Evolutionary conservation across 768 basidiomycete species (phyloP).

Genomic region (Naematelia encephala): DNA sequence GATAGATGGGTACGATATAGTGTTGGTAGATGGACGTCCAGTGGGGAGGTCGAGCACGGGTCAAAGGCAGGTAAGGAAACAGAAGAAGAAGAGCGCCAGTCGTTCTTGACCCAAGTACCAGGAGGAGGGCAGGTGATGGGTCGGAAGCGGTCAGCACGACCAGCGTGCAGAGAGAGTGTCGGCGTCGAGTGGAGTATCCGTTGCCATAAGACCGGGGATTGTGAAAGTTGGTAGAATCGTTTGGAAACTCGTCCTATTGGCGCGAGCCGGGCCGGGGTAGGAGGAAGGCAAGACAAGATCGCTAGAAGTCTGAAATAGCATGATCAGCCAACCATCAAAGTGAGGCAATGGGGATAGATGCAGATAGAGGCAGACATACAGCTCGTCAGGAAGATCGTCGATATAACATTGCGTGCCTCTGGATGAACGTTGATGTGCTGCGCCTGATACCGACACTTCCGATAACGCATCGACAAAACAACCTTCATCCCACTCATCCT

Average conservation of each 20-base stretch:
- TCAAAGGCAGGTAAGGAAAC: not conserved
- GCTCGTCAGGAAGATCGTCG: constrained; percentile 33
- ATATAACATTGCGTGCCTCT: not conserved
- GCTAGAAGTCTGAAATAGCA: constrained; percentile 17
- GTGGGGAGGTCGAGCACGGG: not conserved
- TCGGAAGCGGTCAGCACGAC: not conserved
- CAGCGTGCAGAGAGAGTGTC: constrained; percentile 8
- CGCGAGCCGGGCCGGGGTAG: constrained; percentile 14
- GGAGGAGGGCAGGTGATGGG: constrained; percentile 12
- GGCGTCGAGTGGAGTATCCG: constrained; percentile 11
- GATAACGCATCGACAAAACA: not conserved
- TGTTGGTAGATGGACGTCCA: constrained; percentile 31
- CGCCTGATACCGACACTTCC: not conserved
- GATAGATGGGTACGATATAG: constrained; percentile 22
- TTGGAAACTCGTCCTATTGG: constrained; percentile 19
- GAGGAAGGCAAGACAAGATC: constrained; percentile 29
- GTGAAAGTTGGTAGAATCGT: constrained; percentile 20
- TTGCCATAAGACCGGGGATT: constrained; percentile 27
- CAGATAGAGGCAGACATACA: constrained; percentile 23
- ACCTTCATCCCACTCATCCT: not conserved
- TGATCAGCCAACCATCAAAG: not conserved
- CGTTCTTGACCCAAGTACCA: constrained; percentile 15
- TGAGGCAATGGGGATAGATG: too few species aligned
- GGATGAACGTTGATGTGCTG: too few species aligned
- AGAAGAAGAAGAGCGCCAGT: not conserved